A percentile compares a stretch with the other conserved stretches of the same genome.
phyloP scores from a whole-genome alignment of 768 basidiomycete genomes.

The Mycena capillaripes region DNA sequence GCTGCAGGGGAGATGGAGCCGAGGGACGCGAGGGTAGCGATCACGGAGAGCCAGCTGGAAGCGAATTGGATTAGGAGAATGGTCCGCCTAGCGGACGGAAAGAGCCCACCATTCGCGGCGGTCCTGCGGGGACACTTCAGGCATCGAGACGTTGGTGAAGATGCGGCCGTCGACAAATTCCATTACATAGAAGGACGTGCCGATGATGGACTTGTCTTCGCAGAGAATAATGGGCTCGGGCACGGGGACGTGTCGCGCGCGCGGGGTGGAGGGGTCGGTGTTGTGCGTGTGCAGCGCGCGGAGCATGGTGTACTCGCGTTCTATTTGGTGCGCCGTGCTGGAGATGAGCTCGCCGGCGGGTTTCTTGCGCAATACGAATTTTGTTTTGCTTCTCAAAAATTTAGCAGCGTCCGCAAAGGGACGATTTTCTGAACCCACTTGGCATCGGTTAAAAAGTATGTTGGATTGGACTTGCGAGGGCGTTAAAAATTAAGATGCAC shows the following conservation, averaged over 20 bases:
- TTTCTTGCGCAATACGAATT: conserved; percentile 93
- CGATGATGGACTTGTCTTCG: conserved; percentile 81
- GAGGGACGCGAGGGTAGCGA: conserved; percentile 78
- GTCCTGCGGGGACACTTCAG: conserved; percentile 72
- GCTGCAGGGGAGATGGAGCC: conserved; percentile 72
- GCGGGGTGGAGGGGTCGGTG: conserved; percentile 61
- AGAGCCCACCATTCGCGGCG: conserved; percentile 78
- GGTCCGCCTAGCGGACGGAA: no score
- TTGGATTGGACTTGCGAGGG: conserved; percentile 86
- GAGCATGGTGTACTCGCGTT: conserved; percentile 91
- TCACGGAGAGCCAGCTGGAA: conserved; percentile 84
- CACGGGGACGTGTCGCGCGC: conserved; percentile 77
- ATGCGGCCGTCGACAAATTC: conserved; percentile 95
- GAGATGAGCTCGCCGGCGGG: conserved; percentile 91
- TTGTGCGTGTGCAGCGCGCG: conserved; percentile 85
- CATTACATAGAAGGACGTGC: conserved; percentile 97
- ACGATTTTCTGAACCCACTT: conserved; percentile 61
- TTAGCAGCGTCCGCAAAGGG: background rate
- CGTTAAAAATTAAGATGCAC: conserved; percentile 14
- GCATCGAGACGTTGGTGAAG: conserved; percentile 88
- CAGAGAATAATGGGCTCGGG: conserved; percentile 90
- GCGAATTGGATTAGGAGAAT: background rate
- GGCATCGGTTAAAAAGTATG: conserved; percentile 91
- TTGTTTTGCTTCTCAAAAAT: conserved; percentile 57
- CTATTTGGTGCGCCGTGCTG: conserved; percentile 94